Percentiles rank a stretch among this genome's conserved stretches.
phyloP scores from a whole-genome alignment of 1,284 basidiomycete species.

The Sanghuangporus weigelae region DNA sequence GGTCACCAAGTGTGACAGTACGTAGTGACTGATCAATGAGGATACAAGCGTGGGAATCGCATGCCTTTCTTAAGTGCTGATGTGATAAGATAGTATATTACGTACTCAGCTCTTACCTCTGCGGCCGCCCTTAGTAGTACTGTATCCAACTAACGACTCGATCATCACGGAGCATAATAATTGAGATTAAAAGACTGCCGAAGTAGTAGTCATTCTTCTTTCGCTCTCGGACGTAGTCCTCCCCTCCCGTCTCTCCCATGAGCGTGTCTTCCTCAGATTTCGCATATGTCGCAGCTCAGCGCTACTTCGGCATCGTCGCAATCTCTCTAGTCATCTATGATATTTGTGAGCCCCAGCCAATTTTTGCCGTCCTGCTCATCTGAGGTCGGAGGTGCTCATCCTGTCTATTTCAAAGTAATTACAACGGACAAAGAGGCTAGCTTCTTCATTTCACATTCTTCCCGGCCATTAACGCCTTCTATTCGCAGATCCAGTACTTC shows the following conservation, averaged over 20 bases:
- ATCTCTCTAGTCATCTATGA: neutral
- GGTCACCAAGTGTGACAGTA: too few relatives aligned
- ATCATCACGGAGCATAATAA: too few relatives aligned
- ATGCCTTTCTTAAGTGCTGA: neutral
- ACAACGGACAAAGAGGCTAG: slow-evolving; percentile 1
- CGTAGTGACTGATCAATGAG: neutral
- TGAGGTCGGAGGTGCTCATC: neutral
- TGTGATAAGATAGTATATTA: neutral
- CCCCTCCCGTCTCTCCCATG: too few relatives aligned
- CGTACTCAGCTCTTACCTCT: neutral
- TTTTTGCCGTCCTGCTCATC: neutral
- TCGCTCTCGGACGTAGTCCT: too few relatives aligned
- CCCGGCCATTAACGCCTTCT: neutral
- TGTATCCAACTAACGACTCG: too few relatives aligned
- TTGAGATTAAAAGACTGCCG: too few relatives aligned
- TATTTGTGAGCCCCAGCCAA: neutral
- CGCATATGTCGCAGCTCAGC: neutral
- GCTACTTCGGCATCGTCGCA: neutral
- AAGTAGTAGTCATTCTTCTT: too few relatives aligned
- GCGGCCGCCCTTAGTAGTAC: too few relatives aligned
- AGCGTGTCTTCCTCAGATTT: neutral
- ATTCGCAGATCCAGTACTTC: neutral
- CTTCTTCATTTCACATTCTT: neutral
- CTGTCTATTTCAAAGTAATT: neutral
- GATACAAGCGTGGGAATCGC: neutral